Evolutionary conservation across 129 eudicot genomes (phyloP).

Genomic region (Artemisia argyi): DNA sequence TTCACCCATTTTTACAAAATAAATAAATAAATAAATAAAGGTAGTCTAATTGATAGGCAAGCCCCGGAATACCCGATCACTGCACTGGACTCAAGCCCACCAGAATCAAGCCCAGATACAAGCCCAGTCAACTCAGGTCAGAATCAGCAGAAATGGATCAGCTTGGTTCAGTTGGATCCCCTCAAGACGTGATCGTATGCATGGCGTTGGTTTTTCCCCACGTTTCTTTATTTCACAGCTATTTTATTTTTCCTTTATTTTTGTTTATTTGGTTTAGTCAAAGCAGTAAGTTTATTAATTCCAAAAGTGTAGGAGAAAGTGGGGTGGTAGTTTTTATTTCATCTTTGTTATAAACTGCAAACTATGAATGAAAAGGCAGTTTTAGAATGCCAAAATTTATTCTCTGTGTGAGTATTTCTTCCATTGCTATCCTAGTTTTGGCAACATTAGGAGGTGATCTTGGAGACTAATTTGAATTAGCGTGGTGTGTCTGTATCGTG

Average conservation of each 20-base stretch:
- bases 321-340: neutral
- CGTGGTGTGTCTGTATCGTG: conserved; percentile 5
- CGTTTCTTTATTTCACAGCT: neutral
- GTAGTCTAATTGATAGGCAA: too few relatives aligned
- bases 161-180: neutral
- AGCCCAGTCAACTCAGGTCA: neutral
- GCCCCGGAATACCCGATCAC: too few relatives aligned
- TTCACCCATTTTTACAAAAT: too few relatives aligned
- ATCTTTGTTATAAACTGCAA: neutral
- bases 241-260: neutral
- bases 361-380: neutral
- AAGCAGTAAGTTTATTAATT: neutral
- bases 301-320: neutral
- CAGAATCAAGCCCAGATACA: neutral
- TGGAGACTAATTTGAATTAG: conserved; percentile 1
- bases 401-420: neutral
- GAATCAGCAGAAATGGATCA: conserved; percentile 1
- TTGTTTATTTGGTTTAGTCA: neutral
- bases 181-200: neutral
- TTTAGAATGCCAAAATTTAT: neutral
- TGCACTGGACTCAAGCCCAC: too few relatives aligned
- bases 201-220: neutral
- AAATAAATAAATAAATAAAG: too few relatives aligned
- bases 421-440: neutral
- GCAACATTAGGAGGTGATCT: conserved; percentile 1